A percentile compares a stretch with the other conserved stretches of the same genome.
phyloP scores from a whole-genome alignment of 202 grass and related monocot species.

The Saccharum hybrid region DNA sequence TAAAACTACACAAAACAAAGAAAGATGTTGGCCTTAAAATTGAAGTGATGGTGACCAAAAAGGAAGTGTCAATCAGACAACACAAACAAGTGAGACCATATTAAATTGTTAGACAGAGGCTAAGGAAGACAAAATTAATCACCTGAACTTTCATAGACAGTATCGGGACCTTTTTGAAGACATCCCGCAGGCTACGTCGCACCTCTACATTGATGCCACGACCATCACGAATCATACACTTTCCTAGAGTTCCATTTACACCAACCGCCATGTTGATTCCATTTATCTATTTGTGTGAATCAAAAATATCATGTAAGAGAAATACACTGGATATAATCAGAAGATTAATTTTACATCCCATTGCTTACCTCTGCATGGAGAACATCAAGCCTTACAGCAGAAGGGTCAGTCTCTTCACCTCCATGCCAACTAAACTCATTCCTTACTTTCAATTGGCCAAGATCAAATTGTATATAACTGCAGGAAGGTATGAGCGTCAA shows the following conservation, averaged over 20 bases:
- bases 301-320: conserved; percentile 35
- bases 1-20: conserved; percentile 7
- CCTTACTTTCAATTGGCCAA: conserved; percentile 80
- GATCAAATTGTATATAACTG: conserved; percentile 99
- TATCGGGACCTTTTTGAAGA: conserved; percentile 85
- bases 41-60: conserved; percentile 11
- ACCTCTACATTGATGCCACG: conserved; percentile 84
- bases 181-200: conserved; percentile 88
- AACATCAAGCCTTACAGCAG: conserved; percentile 93
- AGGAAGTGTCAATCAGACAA: conserved; percentile 2
- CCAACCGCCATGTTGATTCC: conserved; percentile 98
- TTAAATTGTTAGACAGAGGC: neutral
- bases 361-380: conserved; percentile 81
- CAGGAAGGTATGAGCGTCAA: conserved; percentile 37
- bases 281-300: conserved; percentile 74
- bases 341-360: conserved; percentile 5
- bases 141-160: conserved; percentile 86
- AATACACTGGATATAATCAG: conserved; percentile 27
- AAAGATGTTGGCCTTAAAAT: neutral
- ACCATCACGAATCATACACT: conserved; percentile 86
- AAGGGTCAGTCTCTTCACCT: conserved; percentile 79
- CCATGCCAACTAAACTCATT: conserved; percentile 95
- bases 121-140: conserved; percentile 36
- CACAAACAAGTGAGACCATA: neutral
- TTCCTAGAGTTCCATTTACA: conserved; percentile 73